Evolutionary conservation across 2,329 filamentous ascomycete species (phyloP), one percentile per base, ranked within the genome.

Genomic region (Huntiella abstrusa): DNA sequence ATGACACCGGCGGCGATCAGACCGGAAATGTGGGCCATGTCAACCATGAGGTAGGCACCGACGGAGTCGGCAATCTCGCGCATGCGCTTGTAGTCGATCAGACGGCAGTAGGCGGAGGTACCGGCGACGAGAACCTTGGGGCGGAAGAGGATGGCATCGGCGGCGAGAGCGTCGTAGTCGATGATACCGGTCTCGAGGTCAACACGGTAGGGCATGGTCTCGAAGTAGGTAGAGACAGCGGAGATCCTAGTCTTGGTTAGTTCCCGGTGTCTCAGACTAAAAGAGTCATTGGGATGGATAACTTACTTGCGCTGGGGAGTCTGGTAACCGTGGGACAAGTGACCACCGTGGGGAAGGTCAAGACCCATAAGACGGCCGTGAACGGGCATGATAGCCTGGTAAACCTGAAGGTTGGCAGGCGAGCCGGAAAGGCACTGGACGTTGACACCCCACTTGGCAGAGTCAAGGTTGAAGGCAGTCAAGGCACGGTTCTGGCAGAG

Each of bases 211-310:
- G 91, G 91, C 52, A 98, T 69, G 33, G 91, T 98, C 68, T 98
- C 91, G 61, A 98, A 98, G 68, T 98, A 98, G 60, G 93, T 96
- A 49, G 88, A 96, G 54, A 98, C 79, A 57, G 87, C 86, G n/a
- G 88, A 96, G 61, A 98, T 96, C 73, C 87, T 88, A 64, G 80
- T 85, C 45, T 80, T 80, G 3, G 16, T 17, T 37, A 28, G 38
- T 17, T 17, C 5, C 11, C 37, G 5, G 37, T 4, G 15, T 6
- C 10, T 17, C 5, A 10, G n/a, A 15, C 13, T n/a, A 5, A 5
- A 12, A 3, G 12, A 43, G 41, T 33, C n/a, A 33, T 19, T 16
- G 5, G 40, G 39, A 47, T 4, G 4, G 19, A 12, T 13, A 33
- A 66, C 73, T 62, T 62, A 82, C 74, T 98, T 98, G 71, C 83